phyloP scores from a whole-genome alignment of 805 yeast species.

The Wickerhamomyces hampshirensis region DNA sequence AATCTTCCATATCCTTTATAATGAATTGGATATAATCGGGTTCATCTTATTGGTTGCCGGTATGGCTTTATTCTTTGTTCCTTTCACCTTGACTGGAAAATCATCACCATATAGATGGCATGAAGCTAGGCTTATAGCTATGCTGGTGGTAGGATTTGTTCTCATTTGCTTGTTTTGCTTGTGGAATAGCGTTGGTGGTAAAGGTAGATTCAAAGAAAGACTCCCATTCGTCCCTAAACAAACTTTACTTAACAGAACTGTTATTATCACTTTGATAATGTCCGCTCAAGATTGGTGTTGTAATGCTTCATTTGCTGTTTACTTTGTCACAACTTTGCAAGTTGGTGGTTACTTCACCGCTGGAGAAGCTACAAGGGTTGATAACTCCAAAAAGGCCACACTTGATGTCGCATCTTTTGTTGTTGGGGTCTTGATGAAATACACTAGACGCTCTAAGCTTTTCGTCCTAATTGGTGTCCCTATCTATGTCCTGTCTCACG shows the following conservation, averaged over 20 bases:
- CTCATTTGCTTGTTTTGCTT: conserved; percentile 12
- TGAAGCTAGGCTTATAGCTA: conserved; percentile 19
- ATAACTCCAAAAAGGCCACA: conserved; percentile 26
- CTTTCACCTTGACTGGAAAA: conserved; percentile 26
- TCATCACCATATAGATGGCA: conserved; percentile 21
- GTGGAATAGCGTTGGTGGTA: conserved; percentile 17
- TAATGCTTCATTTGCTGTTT: conserved; percentile 24
- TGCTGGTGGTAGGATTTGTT: conserved; percentile 25
- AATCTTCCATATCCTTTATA: conserved; percentile 10
- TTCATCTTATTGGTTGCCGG: conserved; percentile 19
- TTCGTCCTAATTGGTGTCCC: conserved; percentile 23
- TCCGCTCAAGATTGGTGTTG: conserved; percentile 23
- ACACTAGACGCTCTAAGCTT: conserved; percentile 25
- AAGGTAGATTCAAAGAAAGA: conserved; percentile 10
- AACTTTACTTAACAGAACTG: conserved; percentile 19
- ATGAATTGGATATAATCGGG: conserved; percentile 24
- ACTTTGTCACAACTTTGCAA: conserved; percentile 25
- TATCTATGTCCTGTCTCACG: conserved; percentile 23
- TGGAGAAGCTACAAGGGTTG: conserved; percentile 28
- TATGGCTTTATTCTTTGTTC: conserved; percentile 24
- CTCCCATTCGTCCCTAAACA: conserved; percentile 24
- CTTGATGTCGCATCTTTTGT: conserved; percentile 25
- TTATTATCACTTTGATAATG: conserved; percentile 17
- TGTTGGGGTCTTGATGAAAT: conserved; percentile 26
- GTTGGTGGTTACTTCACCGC: conserved; percentile 27